A percentile compares a stretch with the other conserved stretches of the same genome.
Conservation (phyloP, 208 protist genomes). For the Crithidia mellificae region DNA sequence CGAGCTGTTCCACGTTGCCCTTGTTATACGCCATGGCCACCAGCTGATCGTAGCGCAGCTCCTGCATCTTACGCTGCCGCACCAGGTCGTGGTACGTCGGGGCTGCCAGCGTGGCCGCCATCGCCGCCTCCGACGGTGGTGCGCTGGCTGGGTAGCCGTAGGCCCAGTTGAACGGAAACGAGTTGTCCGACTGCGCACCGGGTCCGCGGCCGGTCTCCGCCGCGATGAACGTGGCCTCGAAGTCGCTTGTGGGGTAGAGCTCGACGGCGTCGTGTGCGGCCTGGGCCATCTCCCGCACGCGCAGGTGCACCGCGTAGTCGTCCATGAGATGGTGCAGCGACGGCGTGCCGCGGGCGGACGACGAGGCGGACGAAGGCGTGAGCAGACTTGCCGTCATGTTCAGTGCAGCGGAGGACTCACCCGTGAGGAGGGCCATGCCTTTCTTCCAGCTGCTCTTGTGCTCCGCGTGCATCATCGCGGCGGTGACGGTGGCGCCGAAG, state of each 20-base stretch:
- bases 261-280: slow-evolving; percentile 31
- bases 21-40: slow-evolving; percentile 65
- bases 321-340: slow-evolving; percentile 45
- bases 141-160: slow-evolving; percentile 35
- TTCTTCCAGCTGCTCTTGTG: slow-evolving; percentile 5
- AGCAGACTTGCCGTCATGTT: slow-evolving; percentile 19
- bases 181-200: slow-evolving; percentile 22
- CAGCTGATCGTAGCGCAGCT: slow-evolving; percentile 41
- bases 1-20: slow-evolving; percentile 46
- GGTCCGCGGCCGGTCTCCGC: slow-evolving; percentile 30
- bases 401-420: slow-evolving; percentile 8
- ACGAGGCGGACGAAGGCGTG: slow-evolving; percentile 2
- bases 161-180: slow-evolving; percentile 36
- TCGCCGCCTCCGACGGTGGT: slow-evolving; percentile 17
- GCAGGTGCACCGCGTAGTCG: slow-evolving; percentile 50
- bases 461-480: slow-evolving; percentile 21
- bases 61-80: slow-evolving; percentile 29
- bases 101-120: not conserved
- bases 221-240: slow-evolving; percentile 26
- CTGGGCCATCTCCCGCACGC: slow-evolving; percentile 35
- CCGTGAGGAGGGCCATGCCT: slow-evolving; percentile 9
- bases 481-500: slow-evolving; percentile 19
- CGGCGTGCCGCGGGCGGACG: slow-evolving; percentile 22
- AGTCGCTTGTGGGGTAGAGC: slow-evolving; percentile 22
- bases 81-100: slow-evolving; percentile 17